Percentiles rank a stretch among this genome's conserved stretches.
phyloP scores from a whole-genome alignment of 495 filamentous ascomycete species.

The Rostrohypoxylon terebratum region DNA sequence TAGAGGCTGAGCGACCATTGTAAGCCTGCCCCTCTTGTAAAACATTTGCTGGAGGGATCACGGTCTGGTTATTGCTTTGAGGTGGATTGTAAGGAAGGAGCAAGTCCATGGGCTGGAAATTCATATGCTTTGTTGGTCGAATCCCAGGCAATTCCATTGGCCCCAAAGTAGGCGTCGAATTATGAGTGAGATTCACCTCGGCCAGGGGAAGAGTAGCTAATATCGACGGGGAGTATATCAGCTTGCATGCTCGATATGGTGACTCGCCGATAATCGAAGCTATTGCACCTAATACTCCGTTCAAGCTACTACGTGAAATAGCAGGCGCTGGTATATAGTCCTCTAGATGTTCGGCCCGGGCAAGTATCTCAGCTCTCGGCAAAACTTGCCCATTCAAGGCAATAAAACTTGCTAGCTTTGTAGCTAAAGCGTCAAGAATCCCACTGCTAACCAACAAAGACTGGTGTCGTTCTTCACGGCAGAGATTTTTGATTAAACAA shows the following conservation, averaged over 20 bases:
- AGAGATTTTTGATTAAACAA: conserved; percentile 72
- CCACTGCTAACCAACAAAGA: conserved; percentile 73
- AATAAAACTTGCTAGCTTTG: conserved; percentile 79
- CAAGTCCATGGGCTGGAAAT: conserved; percentile 44
- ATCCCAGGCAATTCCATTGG: conserved; percentile 41
- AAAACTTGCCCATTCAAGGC: conserved; percentile 73
- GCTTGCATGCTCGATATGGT: conserved; percentile 77
- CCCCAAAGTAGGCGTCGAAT: conserved; percentile 19
- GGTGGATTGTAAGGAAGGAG: conserved; percentile 37
- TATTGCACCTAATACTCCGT: conserved; percentile 82
- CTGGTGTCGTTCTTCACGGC: conserved; percentile 75
- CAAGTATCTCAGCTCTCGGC: conserved; percentile 64
- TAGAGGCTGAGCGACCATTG: conserved; percentile 45
- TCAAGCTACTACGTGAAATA: conserved; percentile 68
- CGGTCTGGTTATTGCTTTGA: conserved; percentile 43
- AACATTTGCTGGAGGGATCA: conserved; percentile 70
- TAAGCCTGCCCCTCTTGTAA: conserved; percentile 52
- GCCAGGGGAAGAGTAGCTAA: conserved; percentile 73
- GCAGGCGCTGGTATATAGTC: conserved; percentile 67
- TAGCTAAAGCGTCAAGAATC: conserved; percentile 82
- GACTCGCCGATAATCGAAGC: conserved; percentile 83
- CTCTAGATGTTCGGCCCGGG: conserved; percentile 56
- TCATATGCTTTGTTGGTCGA: conserved; percentile 38
- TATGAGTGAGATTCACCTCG: conserved; percentile 43
- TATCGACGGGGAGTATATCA: conserved; percentile 82